A percentile compares a stretch with the other conserved stretches of the same genome.
These are phyloP conservation scores for Patellifolia procumbens DNA, from an alignment of 179 eudicot species.

Conservation along the genomic window DNA sequence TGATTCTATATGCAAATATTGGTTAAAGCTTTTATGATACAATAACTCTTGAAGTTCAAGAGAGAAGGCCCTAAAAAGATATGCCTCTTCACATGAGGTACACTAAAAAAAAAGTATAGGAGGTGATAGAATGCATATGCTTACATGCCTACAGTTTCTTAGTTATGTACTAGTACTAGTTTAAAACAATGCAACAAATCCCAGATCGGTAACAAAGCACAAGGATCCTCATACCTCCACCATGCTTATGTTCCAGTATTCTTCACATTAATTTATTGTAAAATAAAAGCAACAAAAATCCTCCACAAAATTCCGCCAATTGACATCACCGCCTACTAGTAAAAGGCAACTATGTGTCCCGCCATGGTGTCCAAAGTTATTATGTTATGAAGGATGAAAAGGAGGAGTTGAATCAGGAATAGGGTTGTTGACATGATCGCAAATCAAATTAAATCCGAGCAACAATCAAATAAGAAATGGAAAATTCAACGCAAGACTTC, in stretches of 20 bases:
- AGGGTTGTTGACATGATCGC: too few relatives aligned
- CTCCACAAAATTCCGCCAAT: not conserved
- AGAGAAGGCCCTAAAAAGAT: too few relatives aligned
- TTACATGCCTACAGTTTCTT: not conserved
- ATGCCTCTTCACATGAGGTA: too few relatives aligned
- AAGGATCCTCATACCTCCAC: not conserved
- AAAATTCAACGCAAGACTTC: too few relatives aligned
- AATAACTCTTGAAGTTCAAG: too few relatives aligned
- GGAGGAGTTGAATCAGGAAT: too few relatives aligned
- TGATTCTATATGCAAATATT: too few relatives aligned
- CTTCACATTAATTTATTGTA: not conserved
- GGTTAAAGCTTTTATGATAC: too few relatives aligned
- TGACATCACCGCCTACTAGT: not conserved
- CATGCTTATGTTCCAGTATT: not conserved
- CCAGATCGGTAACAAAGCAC: not conserved
- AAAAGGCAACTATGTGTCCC: not conserved
- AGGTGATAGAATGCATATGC: not conserved
- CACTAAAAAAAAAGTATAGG: not conserved
- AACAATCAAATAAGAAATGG: too few relatives aligned
- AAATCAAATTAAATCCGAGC: too few relatives aligned
- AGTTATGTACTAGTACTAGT: not conserved
- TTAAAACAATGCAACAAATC: not conserved
- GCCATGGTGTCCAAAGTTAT: not conserved
- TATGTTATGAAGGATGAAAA: not conserved
- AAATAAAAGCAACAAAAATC: too few relatives aligned